These are phyloP conservation scores for Rhizopogon parksii DNA, from an alignment of 1,284 basidiomycete genomes.

Conservation along the genomic window DNA sequence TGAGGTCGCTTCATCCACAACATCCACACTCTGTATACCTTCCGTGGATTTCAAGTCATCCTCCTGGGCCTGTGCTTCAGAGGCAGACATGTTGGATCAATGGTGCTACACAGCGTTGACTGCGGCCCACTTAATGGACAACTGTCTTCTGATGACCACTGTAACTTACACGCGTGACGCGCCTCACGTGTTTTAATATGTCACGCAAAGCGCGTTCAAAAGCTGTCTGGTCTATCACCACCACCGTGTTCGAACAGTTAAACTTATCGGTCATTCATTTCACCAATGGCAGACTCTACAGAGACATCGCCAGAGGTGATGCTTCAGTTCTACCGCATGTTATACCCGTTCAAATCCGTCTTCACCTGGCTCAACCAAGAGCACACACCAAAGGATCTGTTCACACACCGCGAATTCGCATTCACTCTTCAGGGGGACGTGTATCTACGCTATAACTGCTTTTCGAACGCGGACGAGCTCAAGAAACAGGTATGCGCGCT, in stretches of 20 bases:
- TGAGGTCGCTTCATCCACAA: not conserved
- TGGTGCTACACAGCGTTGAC: too few relatives aligned
- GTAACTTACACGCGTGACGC: too few relatives aligned
- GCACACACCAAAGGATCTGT: conserved; percentile 66
- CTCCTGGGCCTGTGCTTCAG: not conserved
- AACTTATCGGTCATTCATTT: not conserved
- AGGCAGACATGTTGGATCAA: not conserved
- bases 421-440: conserved; percentile 90
- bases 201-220: conserved; percentile 16
- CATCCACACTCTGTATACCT: not conserved
- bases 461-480: conserved; percentile 78
- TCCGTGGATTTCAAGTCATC: not conserved
- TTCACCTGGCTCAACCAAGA: conserved; percentile 96
- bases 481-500: conserved; percentile 83
- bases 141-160: too few relatives aligned
- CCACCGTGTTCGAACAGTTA: not conserved
- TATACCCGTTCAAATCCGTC: conserved; percentile 93
- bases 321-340: conserved; percentile 84
- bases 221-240: not conserved
- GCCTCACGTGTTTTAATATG: too few relatives aligned
- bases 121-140: too few relatives aligned
- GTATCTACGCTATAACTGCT: conserved; percentile 95
- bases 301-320: conserved; percentile 48
- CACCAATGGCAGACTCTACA: conserved; percentile 13
- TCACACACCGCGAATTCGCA: conserved; percentile 94